Percentiles rank a stretch among this genome's conserved stretches.
Evolutionary conservation across 2,329 filamentous ascomycete genomes (phyloP).

Genomic region (Sarocladium brachiariae): DNA sequence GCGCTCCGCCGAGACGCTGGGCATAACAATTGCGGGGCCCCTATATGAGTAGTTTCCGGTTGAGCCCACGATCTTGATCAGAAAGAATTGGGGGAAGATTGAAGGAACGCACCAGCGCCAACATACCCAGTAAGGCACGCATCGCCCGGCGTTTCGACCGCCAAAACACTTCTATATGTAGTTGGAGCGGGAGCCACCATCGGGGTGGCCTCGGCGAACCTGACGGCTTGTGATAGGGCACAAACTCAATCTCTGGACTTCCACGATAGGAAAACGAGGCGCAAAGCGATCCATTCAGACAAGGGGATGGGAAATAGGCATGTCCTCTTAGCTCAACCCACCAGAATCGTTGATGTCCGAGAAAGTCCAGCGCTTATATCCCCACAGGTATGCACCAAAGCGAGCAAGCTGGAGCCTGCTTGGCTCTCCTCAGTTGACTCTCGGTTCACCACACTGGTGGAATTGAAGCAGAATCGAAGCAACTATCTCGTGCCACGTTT

Average conservation of each 20-base stretch:
- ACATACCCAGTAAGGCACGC: not conserved
- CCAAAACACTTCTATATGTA: too few species aligned
- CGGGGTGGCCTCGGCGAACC: conserved; percentile 2
- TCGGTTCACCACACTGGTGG: not conserved
- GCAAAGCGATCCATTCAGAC: not conserved
- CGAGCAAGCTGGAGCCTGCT: too few species aligned
- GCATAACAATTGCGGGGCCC: not conserved
- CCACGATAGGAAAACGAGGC: conserved; percentile 6
- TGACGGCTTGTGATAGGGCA: not conserved
- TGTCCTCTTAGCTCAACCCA: not conserved
- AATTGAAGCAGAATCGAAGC: not conserved
- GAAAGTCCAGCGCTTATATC: too few species aligned
- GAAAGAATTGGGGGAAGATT: not conserved
- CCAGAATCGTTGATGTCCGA: not conserved
- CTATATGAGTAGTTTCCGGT: too few species aligned
- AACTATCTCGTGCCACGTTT: not conserved
- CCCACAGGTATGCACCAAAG: too few species aligned
- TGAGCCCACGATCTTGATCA: not conserved
- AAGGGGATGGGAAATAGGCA: not conserved
- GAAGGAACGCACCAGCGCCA: not conserved
- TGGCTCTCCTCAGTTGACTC: not conserved
- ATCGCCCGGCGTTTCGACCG: not conserved
- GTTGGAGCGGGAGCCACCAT: not conserved
- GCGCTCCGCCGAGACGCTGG: not conserved
- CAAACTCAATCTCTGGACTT: not conserved